Evolutionary conservation across 768 basidiomycete genomes (phyloP).

Genomic region (Psilocybe cubensis): DNA sequence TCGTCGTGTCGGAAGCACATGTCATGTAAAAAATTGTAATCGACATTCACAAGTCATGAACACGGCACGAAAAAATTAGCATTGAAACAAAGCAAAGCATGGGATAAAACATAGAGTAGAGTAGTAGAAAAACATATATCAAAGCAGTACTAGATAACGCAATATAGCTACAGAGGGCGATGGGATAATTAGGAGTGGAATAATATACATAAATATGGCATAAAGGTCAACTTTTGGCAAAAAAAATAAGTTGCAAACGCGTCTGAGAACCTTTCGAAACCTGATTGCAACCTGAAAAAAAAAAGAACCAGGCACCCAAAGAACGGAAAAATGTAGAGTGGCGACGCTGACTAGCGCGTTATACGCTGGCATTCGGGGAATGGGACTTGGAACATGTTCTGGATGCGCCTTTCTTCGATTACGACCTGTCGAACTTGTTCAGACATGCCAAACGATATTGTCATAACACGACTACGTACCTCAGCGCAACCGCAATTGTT

Average conservation of each 20-base stretch:
- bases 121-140: neutral
- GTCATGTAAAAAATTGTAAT: neutral
- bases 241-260: conserved; percentile 11
- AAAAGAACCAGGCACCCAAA: conserved; percentile 10
- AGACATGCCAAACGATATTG: neutral
- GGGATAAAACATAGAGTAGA: neutral
- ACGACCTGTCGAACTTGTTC: conserved; percentile 33
- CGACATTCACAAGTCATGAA: neutral
- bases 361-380: conserved; percentile 44
- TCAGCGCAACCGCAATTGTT: conserved; percentile 45
- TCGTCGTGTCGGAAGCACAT: neutral
- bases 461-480: conserved; percentile 27
- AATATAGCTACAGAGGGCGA: conserved; percentile 15
- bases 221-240: conserved; percentile 4
- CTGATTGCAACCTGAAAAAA: conserved; percentile 7
- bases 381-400: conserved; percentile 50
- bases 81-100: neutral
- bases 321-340: neutral
- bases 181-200: conserved; percentile 3
- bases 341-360: conserved; percentile 30
- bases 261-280: conserved; percentile 11
- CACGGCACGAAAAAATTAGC: neutral
- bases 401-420: conserved; percentile 43
- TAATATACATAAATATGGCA: conserved; percentile 14
- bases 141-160: conserved; percentile 3